Base-by-base conservation (phyloP, 192 early-diverging fungal species). In the Dissophora ornata region DNA sequence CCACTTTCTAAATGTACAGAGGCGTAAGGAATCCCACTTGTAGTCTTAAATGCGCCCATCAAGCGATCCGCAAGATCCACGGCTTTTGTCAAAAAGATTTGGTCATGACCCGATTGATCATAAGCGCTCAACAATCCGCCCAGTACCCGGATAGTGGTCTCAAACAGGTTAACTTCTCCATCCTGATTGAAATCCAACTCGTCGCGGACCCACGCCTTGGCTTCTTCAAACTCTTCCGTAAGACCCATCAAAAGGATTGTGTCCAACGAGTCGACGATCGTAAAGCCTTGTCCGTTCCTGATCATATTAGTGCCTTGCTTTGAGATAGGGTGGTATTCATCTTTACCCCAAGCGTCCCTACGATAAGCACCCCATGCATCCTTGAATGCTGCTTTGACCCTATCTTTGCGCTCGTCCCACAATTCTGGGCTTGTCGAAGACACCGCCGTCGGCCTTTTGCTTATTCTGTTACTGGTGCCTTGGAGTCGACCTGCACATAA, bases 71-170 rank as follows among this genome's bases (percentile, higher is more conserved):
- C 95, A 2, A 95, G 84, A 82, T 95, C 89, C 22, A 79, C 62
- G 1, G 95, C 94, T 78, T 92, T 93, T 5, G 79, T 69, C 61
- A 94, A 70, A 36, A 92, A 87, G 41, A 89, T 32, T 4, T 79
- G 70, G 50, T 93, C 90, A 38, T 89, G 78, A 36, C 85, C 84
- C 56, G 90, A 89, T 40, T 95, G 68, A 62, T 95, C 88, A 57
- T 94, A 93, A 1, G 94, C 91, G 34, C 89, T 87, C 21, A 98
- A 79, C 3, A 96, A 62, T 4, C 94, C 95, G 33, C 95, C 96
- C 8, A 97, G 77, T 11, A 94, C 91, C 19, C 95, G 85, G 61
- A 96, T 95, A 1, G 91, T 93, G 21, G 91, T 93, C 80, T 97
- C 96, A 73, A 96, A 95, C 32, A 95, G 71, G 62, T 88, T 90